These are phyloP conservation scores for Jatropha podagrica DNA, from an alignment of 441 rosid species.

Conservation along the genomic window DNA sequence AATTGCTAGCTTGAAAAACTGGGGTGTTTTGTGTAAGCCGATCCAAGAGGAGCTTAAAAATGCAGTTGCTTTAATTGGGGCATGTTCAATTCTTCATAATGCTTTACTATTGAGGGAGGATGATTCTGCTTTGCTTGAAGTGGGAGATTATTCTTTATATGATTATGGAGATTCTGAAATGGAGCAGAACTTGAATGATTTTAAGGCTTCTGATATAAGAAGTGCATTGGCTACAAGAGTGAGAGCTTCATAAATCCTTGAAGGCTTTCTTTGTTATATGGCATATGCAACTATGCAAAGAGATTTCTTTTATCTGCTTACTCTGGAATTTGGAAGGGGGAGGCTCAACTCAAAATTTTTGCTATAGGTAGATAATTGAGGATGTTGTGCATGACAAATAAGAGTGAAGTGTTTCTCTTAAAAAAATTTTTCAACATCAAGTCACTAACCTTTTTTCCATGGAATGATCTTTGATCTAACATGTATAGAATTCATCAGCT, in stretches of 20 bases:
- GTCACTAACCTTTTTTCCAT: background rate
- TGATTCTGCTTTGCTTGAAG: conserved; percentile 46
- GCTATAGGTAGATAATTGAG: conserved; percentile 29
- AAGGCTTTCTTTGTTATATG: conserved; percentile 15
- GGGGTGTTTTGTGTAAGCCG: conserved; percentile 53
- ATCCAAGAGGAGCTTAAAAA: conserved; percentile 52
- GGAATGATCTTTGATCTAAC: background rate
- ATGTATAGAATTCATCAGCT: conserved; percentile 15
- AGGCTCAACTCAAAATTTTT: conserved; percentile 18
- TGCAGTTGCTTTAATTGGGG: conserved; percentile 55
- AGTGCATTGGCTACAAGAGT: conserved; percentile 43
- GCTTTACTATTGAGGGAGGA: conserved; percentile 62
- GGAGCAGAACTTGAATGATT: conserved; percentile 26
- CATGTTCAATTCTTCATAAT: conserved; percentile 67
- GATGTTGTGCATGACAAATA: conserved; percentile 13
- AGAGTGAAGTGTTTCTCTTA: background rate
- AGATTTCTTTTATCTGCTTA: conserved; percentile 7
- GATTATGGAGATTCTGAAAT: conserved; percentile 30
- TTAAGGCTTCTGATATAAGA: conserved; percentile 34
- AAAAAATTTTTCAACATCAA: background rate
- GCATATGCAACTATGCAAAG: conserved; percentile 3
- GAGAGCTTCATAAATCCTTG: conserved; percentile 17
- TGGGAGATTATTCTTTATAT: conserved; percentile 30
- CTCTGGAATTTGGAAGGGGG: background rate
- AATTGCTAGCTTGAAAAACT: conserved; percentile 51